Base-by-base conservation (phyloP, 2,329 filamentous ascomycete genomes). In the Rhynchosporium secalis region DNA sequence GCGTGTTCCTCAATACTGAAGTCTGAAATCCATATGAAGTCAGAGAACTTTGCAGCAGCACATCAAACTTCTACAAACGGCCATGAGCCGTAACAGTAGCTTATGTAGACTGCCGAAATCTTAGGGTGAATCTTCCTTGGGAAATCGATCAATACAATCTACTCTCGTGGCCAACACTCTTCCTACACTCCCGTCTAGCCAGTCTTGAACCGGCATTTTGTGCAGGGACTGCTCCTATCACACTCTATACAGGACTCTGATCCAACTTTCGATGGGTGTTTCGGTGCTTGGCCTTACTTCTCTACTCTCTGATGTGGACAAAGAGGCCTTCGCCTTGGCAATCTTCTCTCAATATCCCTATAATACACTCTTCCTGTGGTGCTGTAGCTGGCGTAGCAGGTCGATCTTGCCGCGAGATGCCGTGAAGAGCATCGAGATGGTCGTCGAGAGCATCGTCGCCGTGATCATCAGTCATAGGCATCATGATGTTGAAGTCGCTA, bases 221-320 rank as follows among this genome's bases (percentile, higher is more conserved):
- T 36, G 6, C 6, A 5, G 9, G 33, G 6, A 36, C 33, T 36
- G 9, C 33, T 36, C 12, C 47, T 28, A 49, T 36, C 29, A 28
- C 2, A 2, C 7, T 33, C 40, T 38, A 64, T 64, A 60, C 9
- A 36, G 33, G 33, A 36, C 5, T 10, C 33, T 10, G 5, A 57
- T 28, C 52, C n/a, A n/a, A 45, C 28, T 58, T 28, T 33, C 45
- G 28, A 46, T 26, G 31, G 26, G 10, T 45, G 15, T 40, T 2
- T 47, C 20, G 31, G 28, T 7, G 28, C 36, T 6, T 45, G 20
- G 41, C 26, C 33, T 43, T 48, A 46, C 41, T 36, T 63, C 57
- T 84, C 66, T 85, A 69, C 33, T 60, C 63, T 47, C 43, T 62
- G 38, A 70, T 47, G 45, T 62, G 52, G 12, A 71, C 68, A 62